Conservation (phyloP, 768 basidiomycete species). For the Tylopilus vinaceipallidus region DNA sequence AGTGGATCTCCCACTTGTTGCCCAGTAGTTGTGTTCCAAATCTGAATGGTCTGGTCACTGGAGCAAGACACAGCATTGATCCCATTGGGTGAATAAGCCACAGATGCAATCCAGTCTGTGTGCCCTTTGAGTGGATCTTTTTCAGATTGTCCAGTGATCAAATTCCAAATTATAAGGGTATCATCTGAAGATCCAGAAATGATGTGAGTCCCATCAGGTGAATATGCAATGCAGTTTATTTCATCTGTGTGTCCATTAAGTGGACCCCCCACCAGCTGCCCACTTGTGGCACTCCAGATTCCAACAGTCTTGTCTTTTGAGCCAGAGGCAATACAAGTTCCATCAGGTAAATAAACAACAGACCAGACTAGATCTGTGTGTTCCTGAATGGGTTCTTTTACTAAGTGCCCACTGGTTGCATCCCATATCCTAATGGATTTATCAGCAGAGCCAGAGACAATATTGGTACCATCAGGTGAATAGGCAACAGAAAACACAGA, state of each 20-base stretch:
- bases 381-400: no score
- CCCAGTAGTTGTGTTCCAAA: not conserved
- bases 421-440: no score
- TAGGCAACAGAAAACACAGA: not conserved
- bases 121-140: not conserved
- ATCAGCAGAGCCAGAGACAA: no score
- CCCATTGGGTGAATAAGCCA: not conserved
- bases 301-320: not conserved
- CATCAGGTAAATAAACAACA: no score
- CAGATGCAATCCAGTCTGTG: not conserved
- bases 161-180: not conserved
- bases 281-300: not conserved
- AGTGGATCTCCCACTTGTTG: not conserved
- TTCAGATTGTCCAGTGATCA: not conserved
- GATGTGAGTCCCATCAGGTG: constrained; percentile 1
- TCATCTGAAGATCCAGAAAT: not conserved
- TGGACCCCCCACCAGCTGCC: no score
- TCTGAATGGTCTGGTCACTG: not conserved
- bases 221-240: not conserved
- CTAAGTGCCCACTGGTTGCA: no score
- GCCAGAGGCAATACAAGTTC: not conserved
- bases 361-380: no score
- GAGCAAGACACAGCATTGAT: not conserved
- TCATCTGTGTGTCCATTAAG: not conserved
- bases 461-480: no score